Evolutionary conservation across 2,329 filamentous ascomycete genomes (phyloP).

Genomic region (Fusarium mundagurra): DNA sequence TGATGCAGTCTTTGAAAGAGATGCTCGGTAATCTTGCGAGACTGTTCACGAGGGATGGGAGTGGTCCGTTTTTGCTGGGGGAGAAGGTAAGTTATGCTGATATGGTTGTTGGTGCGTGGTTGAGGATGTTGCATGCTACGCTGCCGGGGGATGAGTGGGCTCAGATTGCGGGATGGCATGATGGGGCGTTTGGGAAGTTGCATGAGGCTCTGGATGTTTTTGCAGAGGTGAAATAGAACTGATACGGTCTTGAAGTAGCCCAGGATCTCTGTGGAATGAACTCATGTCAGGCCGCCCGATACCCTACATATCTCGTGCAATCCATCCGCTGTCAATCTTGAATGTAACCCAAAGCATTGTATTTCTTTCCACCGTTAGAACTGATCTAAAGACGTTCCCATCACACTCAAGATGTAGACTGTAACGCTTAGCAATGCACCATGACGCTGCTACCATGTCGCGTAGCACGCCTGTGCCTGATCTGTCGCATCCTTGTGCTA

Average conservation of each 20-base stretch:
- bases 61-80: constrained; percentile 61
- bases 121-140: constrained; percentile 55
- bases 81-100: constrained; percentile 61
- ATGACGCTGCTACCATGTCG: background rate
- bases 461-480: background rate
- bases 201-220: constrained; percentile 57
- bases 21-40: constrained; percentile 54
- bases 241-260: background rate
- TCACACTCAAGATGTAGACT: fast-evolving
- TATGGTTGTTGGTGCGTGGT: constrained; percentile 66
- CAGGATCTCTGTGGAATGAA: too few relatives aligned
- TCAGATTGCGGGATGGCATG: constrained; percentile 58
- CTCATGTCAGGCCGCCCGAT: background rate
- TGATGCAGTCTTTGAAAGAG: constrained; percentile 52
- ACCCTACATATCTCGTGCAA: background rate
- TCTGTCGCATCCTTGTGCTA: background rate
- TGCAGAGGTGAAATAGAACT: constrained; percentile 43
- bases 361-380: fast-evolving
- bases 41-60: constrained; percentile 50
- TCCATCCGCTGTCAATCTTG: too few relatives aligned
- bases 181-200: constrained; percentile 59
- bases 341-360: background rate
- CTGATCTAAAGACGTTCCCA: too few relatives aligned
- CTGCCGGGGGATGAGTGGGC: constrained; percentile 59
- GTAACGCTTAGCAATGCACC: fast-evolving